Percentiles rank a stretch among this genome's conserved stretches.
Evolutionary conservation across 1,139 yeast genomes (phyloP).

Genomic region (Eremothecium cymbalariae): DNA sequence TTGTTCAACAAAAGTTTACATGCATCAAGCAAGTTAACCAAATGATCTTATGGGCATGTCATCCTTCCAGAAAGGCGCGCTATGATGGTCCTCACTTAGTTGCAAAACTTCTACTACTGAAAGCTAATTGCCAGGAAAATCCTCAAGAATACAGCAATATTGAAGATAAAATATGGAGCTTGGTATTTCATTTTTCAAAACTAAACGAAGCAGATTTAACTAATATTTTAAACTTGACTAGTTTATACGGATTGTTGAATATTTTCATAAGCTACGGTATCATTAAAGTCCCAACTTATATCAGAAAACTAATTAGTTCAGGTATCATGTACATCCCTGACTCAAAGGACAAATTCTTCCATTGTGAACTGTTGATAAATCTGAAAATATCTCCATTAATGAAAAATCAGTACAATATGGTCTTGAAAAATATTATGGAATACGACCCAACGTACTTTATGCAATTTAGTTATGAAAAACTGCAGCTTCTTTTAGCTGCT

Average conservation of each 20-base stretch:
- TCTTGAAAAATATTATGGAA: constrained; percentile 34
- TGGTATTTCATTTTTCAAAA: constrained; percentile 29
- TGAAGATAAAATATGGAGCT: constrained; percentile 30
- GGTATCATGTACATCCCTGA: constrained; percentile 56
- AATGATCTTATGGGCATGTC: constrained; percentile 28
- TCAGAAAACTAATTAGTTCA: constrained; percentile 72
- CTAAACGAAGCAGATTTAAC: constrained; percentile 14
- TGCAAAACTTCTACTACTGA: constrained; percentile 26
- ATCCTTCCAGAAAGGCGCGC: constrained; percentile 26
- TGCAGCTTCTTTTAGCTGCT: constrained; percentile 19
- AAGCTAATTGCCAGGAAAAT: constrained; percentile 24
- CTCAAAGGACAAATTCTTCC: constrained; percentile 32
- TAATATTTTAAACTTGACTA: constrained; percentile 14
- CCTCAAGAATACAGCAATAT: constrained; percentile 28
- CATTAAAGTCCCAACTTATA: constrained; percentile 52
- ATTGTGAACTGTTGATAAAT: constrained; percentile 32
- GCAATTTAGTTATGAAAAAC: constrained; percentile 24
- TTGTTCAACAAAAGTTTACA: constrained; percentile 25
- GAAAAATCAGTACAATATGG: constrained; percentile 34
- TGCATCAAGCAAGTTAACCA: constrained; percentile 23
- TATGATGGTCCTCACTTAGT: constrained; percentile 29
- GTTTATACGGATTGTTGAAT: constrained; percentile 23
- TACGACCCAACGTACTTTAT: constrained; percentile 24
- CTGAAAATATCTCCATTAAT: constrained; percentile 33
- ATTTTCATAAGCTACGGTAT: constrained; percentile 29